Percentiles rank a stretch among this genome's conserved stretches.
Evolutionary conservation across 768 basidiomycete genomes (phyloP).

Genomic region (Pisolithus sp.): DNA sequence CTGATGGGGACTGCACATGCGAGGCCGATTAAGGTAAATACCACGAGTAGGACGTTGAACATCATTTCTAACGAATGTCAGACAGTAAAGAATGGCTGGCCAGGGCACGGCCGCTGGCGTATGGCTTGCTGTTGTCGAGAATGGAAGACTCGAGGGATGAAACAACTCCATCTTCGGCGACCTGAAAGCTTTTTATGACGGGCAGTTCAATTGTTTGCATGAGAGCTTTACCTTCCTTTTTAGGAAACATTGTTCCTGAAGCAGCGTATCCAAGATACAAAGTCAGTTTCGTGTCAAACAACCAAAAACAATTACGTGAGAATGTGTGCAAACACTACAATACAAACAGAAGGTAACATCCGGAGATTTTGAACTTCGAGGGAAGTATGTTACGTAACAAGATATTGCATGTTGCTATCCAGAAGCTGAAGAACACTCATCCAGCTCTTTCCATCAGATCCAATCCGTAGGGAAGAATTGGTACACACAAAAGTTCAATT

Average conservation of each 20-base stretch:
- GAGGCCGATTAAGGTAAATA: constrained; percentile 5
- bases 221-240: background rate
- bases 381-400: no score
- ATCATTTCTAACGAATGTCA: constrained; percentile 10
- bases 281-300: background rate
- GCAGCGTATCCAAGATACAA: no score
- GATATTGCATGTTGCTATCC: no score
- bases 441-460: no score
- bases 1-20: constrained; percentile 12
- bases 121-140: no score
- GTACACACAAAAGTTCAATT: no score
- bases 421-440: no score
- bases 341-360: no score
- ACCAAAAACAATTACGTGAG: background rate
- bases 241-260: background rate
- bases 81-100: background rate
- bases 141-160: background rate
- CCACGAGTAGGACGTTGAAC: constrained; percentile 8
- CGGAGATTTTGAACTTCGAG: no score
- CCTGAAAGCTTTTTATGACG: background rate
- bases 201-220: background rate
- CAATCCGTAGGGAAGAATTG: no score
- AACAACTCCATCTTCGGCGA: no score
- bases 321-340: background rate
- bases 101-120: background rate